Conservation (phyloP, 1,284 basidiomycete genomes). For the Ganoderma sinense region DNA sequence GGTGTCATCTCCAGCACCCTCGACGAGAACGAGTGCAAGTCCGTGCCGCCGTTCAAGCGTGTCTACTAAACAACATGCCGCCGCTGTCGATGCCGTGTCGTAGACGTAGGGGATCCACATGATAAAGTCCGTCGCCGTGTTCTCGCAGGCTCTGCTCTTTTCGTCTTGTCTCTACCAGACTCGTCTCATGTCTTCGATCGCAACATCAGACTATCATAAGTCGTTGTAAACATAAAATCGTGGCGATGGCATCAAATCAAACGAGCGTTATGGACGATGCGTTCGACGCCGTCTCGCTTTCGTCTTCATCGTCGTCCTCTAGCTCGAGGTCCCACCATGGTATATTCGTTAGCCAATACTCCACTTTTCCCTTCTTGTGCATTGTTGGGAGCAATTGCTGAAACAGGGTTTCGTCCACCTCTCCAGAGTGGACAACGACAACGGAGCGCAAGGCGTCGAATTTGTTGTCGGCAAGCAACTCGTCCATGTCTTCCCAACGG, state of each 20-base stretch:
- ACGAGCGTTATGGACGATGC: not conserved
- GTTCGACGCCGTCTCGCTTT: not conserved
- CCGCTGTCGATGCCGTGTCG: not conserved
- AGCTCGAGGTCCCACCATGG: not conserved
- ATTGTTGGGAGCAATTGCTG: not conserved
- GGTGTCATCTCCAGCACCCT: conserved; percentile 86
- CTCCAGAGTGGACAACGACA: not conserved
- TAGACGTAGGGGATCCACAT: not conserved
- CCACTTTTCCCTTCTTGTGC: not conserved
- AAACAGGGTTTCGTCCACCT: not conserved
- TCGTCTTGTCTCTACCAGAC: not conserved
- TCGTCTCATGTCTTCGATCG: conserved; percentile 15
- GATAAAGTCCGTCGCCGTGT: not conserved
- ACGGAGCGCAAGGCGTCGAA: not conserved
- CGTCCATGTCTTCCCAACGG: not conserved
- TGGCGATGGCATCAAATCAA: not conserved
- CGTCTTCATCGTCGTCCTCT: not conserved
- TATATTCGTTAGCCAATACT: not conserved
- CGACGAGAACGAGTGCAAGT: conserved; percentile 96
- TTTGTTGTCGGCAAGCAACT: not conserved
- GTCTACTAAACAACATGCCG: conserved; percentile 62
- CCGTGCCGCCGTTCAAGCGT: conserved; percentile 88
- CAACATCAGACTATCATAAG: conserved; percentile 20
- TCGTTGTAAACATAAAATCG: conserved; percentile 18
- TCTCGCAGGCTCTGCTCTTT: not conserved